These are phyloP conservation scores for Plantago coronopus DNA, from an alignment of 305 asterid species.

Conservation along the genomic window DNA sequence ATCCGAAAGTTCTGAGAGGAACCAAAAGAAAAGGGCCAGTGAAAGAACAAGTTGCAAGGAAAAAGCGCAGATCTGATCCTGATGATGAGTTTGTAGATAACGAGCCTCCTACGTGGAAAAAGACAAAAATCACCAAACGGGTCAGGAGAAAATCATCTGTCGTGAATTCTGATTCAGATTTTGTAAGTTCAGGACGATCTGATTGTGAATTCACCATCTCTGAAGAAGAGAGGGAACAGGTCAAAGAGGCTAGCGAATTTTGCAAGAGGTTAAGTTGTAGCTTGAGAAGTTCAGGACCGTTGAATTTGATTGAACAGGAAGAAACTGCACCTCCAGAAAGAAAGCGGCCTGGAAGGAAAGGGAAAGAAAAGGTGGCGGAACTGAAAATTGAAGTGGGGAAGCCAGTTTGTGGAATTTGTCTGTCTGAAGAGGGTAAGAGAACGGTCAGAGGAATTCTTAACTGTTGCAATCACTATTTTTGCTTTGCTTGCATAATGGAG, in stretches of 20 bases:
- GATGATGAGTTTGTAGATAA: constrained; percentile 29
- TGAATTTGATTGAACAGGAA: constrained; percentile 33
- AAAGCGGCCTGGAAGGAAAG: constrained; percentile 56
- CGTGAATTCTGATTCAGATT: constrained; percentile 61
- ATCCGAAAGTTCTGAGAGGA: constrained; percentile 30
- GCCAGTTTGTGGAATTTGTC: constrained; percentile 91
- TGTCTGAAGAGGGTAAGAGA: constrained; percentile 84
- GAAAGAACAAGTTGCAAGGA: constrained; percentile 28
- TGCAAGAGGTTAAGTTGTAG: constrained; percentile 40
- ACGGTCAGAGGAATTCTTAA: constrained; percentile 72
- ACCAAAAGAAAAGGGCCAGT: constrained; percentile 31
- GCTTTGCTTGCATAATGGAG: constrained; percentile 94
- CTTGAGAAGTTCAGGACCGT: constrained; percentile 51
- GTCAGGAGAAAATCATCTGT: constrained; percentile 40
- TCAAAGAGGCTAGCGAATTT: constrained; percentile 63
- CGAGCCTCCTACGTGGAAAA: constrained; percentile 28
- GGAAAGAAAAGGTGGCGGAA: constrained; percentile 64
- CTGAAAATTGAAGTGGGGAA: constrained; percentile 58
- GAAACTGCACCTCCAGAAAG: constrained; percentile 37
- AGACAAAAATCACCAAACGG: constrained; percentile 36
- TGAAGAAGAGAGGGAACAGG: constrained; percentile 90
- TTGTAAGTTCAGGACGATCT: constrained; percentile 55
- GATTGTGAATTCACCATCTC: constrained; percentile 71
- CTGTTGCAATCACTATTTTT: constrained; percentile 86
- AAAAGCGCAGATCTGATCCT: constrained; percentile 31